Conservation (phyloP, 2,329 filamentous ascomycete species). For the Neocucurbitaria cava region DNA sequence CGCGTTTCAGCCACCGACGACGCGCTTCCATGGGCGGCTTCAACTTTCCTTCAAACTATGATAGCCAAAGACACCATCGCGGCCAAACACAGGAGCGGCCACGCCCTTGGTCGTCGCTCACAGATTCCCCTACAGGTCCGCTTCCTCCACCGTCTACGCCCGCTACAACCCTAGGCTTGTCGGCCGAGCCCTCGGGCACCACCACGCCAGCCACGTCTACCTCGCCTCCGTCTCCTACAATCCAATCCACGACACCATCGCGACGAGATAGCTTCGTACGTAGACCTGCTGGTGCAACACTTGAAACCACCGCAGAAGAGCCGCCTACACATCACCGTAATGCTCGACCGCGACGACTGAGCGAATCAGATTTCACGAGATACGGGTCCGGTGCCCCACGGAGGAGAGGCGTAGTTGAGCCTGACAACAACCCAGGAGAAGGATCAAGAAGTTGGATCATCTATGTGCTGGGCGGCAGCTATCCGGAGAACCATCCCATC, state of each 20-base stretch:
- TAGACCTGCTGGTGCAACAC: slow-evolving; percentile 48
- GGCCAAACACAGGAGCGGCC: slow-evolving; percentile 49
- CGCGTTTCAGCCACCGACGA: slow-evolving; percentile 61
- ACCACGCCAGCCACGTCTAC: slow-evolving; percentile 48
- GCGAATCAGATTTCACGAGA: slow-evolving; percentile 66
- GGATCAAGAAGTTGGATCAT: slow-evolving; percentile 73
- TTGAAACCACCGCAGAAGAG: slow-evolving; percentile 53
- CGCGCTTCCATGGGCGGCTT: slow-evolving; percentile 63
- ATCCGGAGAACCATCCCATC: slow-evolving; percentile 73
- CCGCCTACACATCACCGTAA: slow-evolving; percentile 48
- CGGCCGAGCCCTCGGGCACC: slow-evolving; percentile 60
- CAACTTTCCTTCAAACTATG: slow-evolving; percentile 58
- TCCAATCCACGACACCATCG: slow-evolving; percentile 44
- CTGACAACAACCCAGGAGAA: slow-evolving; percentile 62
- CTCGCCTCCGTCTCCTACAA: slow-evolving; percentile 44
- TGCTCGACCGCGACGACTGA: slow-evolving; percentile 62
- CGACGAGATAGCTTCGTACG: slow-evolving; percentile 51
- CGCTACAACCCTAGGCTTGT: slow-evolving; percentile 62
- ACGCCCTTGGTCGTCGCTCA: slow-evolving; percentile 53
- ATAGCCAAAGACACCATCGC: slow-evolving; percentile 61
- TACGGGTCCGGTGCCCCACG: slow-evolving; percentile 69
- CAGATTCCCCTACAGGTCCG: slow-evolving; percentile 65
- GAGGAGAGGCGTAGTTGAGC: slow-evolving; percentile 68
- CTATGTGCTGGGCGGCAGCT: slow-evolving; percentile 73
- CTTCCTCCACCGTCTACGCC: slow-evolving; percentile 69